Percentiles rank a stretch among this genome's conserved stretches.
phyloP scores from a whole-genome alignment of 441 rosid genomes.

The Jatropha podagrica region DNA sequence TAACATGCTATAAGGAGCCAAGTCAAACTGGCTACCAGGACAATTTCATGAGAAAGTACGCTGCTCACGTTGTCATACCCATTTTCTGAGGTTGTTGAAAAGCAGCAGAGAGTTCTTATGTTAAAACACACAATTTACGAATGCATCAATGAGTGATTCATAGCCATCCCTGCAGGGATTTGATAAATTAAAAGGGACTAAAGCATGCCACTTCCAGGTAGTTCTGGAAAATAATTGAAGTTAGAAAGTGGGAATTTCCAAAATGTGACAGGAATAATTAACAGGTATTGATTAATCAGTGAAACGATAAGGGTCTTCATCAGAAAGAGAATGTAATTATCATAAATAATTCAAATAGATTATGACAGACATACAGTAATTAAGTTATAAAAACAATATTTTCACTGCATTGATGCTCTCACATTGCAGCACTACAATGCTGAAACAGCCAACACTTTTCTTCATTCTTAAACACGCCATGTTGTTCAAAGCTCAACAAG shows the following conservation, averaged over 20 bases:
- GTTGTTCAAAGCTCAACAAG: conserved; percentile 5
- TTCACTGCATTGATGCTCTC: not conserved
- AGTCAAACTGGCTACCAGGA: not conserved
- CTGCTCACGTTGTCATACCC: not conserved
- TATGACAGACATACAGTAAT: not conserved
- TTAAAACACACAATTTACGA: not conserved
- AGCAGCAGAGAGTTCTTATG: not conserved
- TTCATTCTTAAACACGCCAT: not conserved
- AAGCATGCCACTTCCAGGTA: not conserved
- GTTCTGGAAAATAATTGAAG: not conserved
- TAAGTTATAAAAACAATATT: not conserved
- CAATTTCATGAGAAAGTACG: not conserved
- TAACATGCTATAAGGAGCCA: not conserved
- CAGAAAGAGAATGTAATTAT: not conserved
- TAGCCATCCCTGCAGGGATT: not conserved
- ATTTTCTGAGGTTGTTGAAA: not conserved
- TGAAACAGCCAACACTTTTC: not conserved
- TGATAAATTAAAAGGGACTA: conserved; percentile 1
- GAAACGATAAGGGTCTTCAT: too few relatives aligned
- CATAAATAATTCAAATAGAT: not conserved
- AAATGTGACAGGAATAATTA: not conserved
- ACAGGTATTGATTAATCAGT: not conserved
- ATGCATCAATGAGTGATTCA: not conserved
- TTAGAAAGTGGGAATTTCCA: not conserved
- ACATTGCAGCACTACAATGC: not conserved